Conservation (phyloP, 2,329 filamentous ascomycete species). For the Talaromyces albobiverticillius region DNA sequence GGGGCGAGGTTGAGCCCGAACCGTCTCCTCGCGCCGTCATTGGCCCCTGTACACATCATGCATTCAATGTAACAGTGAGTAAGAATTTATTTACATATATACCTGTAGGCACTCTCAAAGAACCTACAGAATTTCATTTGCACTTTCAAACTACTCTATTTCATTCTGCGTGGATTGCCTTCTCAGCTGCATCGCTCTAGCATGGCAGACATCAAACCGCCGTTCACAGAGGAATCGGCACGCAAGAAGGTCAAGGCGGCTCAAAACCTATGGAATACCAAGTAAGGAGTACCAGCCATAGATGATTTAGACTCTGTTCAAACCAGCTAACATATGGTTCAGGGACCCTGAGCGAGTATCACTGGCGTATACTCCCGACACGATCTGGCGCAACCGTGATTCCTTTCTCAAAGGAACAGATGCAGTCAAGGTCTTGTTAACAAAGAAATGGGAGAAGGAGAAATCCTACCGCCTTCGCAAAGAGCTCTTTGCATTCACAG, state of each 20-base stretch:
- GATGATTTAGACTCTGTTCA: conserved; percentile 12
- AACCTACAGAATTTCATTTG: too few relatives aligned
- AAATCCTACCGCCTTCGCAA: conserved; percentile 72
- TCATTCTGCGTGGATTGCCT: not conserved
- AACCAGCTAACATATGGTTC: conserved; percentile 15
- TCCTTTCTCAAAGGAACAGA: conserved; percentile 67
- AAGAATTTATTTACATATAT: too few relatives aligned
- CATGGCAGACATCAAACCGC: conserved; percentile 54
- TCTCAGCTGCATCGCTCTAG: too few relatives aligned
- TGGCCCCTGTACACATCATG: too few relatives aligned
- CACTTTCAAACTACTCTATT: too few relatives aligned
- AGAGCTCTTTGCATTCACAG: conserved; percentile 75
- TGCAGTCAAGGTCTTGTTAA: conserved; percentile 66
- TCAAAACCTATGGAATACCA: conserved; percentile 79
- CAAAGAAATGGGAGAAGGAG: conserved; percentile 72
- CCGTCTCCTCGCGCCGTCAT: not conserved
- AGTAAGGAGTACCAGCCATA: conserved; percentile 43
- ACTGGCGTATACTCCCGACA: conserved; percentile 70
- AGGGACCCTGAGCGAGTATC: conserved; percentile 66
- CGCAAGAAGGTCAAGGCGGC: conserved; percentile 76
- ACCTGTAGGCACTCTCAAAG: too few relatives aligned
- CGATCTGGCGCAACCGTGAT: conserved; percentile 76
- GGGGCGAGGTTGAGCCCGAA: not conserved
- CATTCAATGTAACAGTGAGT: too few relatives aligned
- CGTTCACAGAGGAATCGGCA: conserved; percentile 73